Evolutionary conservation across 345 rosid genomes (phyloP).

Genomic region (Dimocarpus longan): DNA sequence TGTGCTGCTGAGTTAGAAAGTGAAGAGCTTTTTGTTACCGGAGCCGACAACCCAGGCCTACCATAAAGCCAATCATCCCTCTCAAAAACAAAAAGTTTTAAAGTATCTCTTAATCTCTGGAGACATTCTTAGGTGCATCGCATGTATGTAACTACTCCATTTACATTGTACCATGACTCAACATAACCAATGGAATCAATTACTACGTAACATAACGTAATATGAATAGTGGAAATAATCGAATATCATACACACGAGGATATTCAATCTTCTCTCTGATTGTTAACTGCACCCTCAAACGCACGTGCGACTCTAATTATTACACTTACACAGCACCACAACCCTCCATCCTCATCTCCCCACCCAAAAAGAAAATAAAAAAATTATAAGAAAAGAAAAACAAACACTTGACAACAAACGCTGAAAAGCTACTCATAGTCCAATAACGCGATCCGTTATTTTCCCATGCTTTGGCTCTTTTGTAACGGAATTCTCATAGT

Average conservation of each 20-base stretch:
- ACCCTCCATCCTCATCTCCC: conserved; percentile 31
- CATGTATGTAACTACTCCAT: not conserved
- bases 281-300: conserved; percentile 18
- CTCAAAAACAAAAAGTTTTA: not conserved
- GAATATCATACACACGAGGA: not conserved
- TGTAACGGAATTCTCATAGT: conserved; percentile 41
- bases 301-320: conserved; percentile 74
- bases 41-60: conserved; percentile 46
- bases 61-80: conserved; percentile 36
- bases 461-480: conserved; percentile 38
- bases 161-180: not conserved
- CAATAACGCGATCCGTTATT: conserved; percentile 75
- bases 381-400: not conserved
- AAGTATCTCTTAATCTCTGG: not conserved
- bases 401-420: no score
- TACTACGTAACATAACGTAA: no score
- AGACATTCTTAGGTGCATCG: not conserved
- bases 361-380: not conserved
- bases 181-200: not conserved
- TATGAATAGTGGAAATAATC: no score
- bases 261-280: not conserved
- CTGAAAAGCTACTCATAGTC: conserved; percentile 38
- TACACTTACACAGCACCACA: conserved; percentile 33
- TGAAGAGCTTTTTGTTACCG: conserved; percentile 16
- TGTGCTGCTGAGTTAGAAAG: conserved; percentile 46